These are phyloP conservation scores for Pseudotulostoma volvatum DNA, from an alignment of 495 filamentous ascomycete genomes.

Conservation along the genomic window DNA sequence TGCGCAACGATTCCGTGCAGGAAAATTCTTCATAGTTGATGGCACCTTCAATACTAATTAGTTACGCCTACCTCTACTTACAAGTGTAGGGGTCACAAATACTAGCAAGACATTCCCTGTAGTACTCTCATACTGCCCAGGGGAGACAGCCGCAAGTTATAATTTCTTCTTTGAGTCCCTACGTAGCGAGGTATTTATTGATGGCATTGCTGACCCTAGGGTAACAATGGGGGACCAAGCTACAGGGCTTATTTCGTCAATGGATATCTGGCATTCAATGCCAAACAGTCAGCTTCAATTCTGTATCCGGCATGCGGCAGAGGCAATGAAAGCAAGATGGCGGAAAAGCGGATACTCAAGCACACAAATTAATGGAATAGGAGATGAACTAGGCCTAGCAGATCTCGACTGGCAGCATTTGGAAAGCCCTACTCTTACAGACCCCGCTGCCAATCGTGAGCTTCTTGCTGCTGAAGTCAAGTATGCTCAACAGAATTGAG, in stretches of 20 bases:
- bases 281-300: no score
- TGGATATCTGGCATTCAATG: no score
- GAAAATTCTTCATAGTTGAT: neutral
- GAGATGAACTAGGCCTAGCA: neutral
- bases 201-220: neutral
- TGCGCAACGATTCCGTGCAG: slow-evolving; percentile 1
- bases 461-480: neutral
- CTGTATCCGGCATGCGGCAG: neutral
- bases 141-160: neutral
- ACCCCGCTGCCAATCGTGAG: slow-evolving; percentile 1
- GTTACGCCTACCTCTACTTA: neutral
- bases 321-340: slow-evolving; percentile 2
- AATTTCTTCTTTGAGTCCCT: slow-evolving; percentile 2
- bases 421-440: neutral
- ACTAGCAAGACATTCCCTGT: slow-evolving; percentile 1
- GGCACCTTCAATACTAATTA: slow-evolving; percentile 2
- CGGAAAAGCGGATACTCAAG: no score
- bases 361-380: neutral
- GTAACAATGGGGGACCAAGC: slow-evolving; percentile 1
- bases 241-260: neutral
- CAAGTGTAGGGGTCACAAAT: neutral
- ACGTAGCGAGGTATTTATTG: neutral
- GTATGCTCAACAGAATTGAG: neutral
- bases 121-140: neutral
- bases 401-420: neutral